Percentiles rank a stretch among this genome's conserved stretches.
Conservation (phyloP, 1,139 yeast species). For the Saccharomyces hybrid region DNA sequence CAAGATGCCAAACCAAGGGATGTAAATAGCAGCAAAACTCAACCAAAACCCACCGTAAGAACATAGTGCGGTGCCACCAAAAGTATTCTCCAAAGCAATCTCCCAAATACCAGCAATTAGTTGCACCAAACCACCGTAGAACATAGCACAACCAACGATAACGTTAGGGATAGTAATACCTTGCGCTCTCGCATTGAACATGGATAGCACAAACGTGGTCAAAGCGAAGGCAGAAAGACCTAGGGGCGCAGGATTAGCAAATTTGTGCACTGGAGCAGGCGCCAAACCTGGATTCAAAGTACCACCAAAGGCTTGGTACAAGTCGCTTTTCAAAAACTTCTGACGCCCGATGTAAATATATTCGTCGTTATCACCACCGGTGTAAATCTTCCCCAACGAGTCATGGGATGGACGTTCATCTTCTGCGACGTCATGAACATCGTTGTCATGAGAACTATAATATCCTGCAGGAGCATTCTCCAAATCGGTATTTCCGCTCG, state of each 20-base stretch:
- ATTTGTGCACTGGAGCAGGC: too few relatives aligned
- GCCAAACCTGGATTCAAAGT: too few relatives aligned
- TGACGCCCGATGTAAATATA: constrained; percentile 55
- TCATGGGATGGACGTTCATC: constrained; percentile 7
- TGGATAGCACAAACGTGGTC: constrained; percentile 72
- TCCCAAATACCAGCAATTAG: constrained; percentile 69
- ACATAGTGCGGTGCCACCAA: constrained; percentile 80
- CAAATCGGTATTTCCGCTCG: constrained; percentile 10
- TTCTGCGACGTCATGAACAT: constrained; percentile 1
- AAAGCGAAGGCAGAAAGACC: constrained; percentile 81
- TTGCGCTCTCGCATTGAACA: constrained; percentile 58
- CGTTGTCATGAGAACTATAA: constrained; percentile 2
- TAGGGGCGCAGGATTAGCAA: too few relatives aligned
- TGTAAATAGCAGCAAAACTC: constrained; percentile 62
- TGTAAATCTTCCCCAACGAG: constrained; percentile 24
- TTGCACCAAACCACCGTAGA: constrained; percentile 69
- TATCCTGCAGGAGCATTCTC: constrained; percentile 8
- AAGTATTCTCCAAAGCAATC: constrained; percentile 70
- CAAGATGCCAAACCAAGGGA: constrained; percentile 66
- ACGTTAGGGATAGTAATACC: constrained; percentile 44
- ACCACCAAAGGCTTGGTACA: too few relatives aligned
- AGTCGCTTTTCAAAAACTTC: too few relatives aligned
- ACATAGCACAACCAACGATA: constrained; percentile 56
- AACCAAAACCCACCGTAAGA: constrained; percentile 91
- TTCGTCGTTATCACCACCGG: constrained; percentile 39